These are phyloP conservation scores for Leishmania mexicana DNA, from an alignment of 208 protist species.

Conservation along the genomic window DNA sequence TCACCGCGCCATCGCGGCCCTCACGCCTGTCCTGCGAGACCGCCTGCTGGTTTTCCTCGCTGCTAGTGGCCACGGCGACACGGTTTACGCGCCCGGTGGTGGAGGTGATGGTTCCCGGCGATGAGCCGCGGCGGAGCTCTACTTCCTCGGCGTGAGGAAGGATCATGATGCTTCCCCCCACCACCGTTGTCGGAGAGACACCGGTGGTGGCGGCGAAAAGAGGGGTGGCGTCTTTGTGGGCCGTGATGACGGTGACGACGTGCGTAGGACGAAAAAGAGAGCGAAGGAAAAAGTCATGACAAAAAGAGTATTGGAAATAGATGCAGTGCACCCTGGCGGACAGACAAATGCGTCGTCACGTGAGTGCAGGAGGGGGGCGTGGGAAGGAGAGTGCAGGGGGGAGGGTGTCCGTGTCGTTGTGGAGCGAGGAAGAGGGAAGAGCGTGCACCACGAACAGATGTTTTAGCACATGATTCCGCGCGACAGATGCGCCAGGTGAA, in stretches of 20 bases:
- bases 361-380: not conserved
- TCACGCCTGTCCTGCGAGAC: not conserved
- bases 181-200: conserved; percentile 3
- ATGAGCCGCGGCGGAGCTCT: conserved; percentile 25
- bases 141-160: conserved; percentile 51
- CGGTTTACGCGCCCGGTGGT: conserved; percentile 42
- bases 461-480: not conserved
- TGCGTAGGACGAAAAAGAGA: not conserved
- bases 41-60: conserved; percentile 2
- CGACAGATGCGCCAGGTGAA: not conserved
- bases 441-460: too few relatives aligned
- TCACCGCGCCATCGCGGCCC: too few relatives aligned
- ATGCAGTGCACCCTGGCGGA: not conserved
- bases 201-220: too few relatives aligned
- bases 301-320: not conserved
- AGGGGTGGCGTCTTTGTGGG: not conserved
- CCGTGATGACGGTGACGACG: not conserved
- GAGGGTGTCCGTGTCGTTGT: too few relatives aligned
- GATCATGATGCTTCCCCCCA: conserved; percentile 8
- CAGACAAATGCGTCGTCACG: not conserved
- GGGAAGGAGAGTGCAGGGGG: not conserved
- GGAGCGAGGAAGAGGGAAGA: not conserved
- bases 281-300: not conserved
- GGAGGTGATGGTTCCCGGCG: conserved; percentile 27
- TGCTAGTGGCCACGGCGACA: not conserved